Base-by-base conservation (phyloP, 2,329 filamentous ascomycete genomes). In the Domatiomyces catenatus region DNA sequence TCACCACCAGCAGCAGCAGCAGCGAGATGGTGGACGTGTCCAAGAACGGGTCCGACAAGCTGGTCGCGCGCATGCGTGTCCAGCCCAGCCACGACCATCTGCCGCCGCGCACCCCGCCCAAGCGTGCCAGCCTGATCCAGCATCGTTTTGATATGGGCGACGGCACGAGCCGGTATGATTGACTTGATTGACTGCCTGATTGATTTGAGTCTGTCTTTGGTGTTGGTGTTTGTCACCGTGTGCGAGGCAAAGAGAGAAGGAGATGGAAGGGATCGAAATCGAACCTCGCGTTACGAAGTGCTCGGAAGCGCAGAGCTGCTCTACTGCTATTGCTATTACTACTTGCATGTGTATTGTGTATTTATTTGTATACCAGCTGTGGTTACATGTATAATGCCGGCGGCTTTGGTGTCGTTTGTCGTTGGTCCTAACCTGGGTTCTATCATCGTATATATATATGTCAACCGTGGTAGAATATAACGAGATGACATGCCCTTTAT, bases 51-150 rank as follows among this genome's bases (percentile, higher is more conserved):
- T 58, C 58, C 46, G 55, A 56, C 42, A 58, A 55, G 39, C 48
- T 59, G 7, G 56, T 56, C 18, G 52, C 54, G 48, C 58, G 56
- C 47, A 60, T 61, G 59, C 55, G 59, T 36, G 54, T 64, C 32
- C 59, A 61, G 45, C 61, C 61, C 47, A 61, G 59, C 46, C 64
- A 66, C 53, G 59, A 64, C 43, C 64, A 66, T 55, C 52, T 61
- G 20, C 63, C 64, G 8, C 60, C 62, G 10, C 32, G 32, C 10
- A 15, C 5, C 12, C 55, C 58, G 22, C 61, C 62, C 51, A 62
- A 59, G 44, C 55, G 56, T 19, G 5, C 32, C 10, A 39, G 32
- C 5, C 47, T 62, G 18, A 60, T 59, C 3, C 56, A 59, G 44
- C 59, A 61, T 56, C 54, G 56, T 10, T 60, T 64, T 51, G 59